A percentile compares a stretch with the other conserved stretches of the same genome.
Evolutionary conservation across 129 eudicot genomes (phyloP).

Genomic region (Silybum marianum): DNA sequence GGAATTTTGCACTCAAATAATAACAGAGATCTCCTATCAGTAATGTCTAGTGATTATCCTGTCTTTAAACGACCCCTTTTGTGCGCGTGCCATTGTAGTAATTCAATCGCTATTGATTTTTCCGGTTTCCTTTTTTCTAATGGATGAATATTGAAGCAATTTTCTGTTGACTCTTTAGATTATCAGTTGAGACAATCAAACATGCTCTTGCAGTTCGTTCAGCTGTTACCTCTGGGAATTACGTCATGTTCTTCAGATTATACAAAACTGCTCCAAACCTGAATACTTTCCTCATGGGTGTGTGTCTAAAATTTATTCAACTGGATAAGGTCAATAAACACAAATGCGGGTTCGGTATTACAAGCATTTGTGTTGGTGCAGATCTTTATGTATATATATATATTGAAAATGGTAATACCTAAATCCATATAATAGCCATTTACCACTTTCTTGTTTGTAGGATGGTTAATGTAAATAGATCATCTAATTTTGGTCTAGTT

Average conservation of each 20-base stretch:
- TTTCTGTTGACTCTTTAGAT: slow-evolving; percentile 44
- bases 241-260: slow-evolving; percentile 75
- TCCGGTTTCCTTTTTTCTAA: background rate
- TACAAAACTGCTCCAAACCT: slow-evolving; percentile 80
- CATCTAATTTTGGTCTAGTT: background rate
- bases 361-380: slow-evolving; percentile 27
- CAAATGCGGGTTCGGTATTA: background rate
- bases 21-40: slow-evolving; percentile 81
- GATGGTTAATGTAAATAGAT: background rate
- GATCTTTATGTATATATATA: slow-evolving; percentile 96
- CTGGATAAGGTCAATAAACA: background rate
- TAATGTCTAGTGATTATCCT: slow-evolving; percentile 52
- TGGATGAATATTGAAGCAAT: background rate
- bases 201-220: slow-evolving; percentile 96
- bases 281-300: slow-evolving; percentile 86
- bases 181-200: slow-evolving; percentile 68
- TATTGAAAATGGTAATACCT: too few relatives aligned
- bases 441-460: too few relatives aligned
- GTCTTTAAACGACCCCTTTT: background rate
- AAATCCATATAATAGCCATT: too few relatives aligned
- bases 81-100: background rate
- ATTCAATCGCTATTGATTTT: background rate
- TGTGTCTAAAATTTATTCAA: slow-evolving; percentile 7
- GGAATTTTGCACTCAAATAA: slow-evolving; percentile 93
- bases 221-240: slow-evolving; percentile 82